Conservation (phyloP, 768 basidiomycete genomes). For the Lactarius deliciosus region DNA sequence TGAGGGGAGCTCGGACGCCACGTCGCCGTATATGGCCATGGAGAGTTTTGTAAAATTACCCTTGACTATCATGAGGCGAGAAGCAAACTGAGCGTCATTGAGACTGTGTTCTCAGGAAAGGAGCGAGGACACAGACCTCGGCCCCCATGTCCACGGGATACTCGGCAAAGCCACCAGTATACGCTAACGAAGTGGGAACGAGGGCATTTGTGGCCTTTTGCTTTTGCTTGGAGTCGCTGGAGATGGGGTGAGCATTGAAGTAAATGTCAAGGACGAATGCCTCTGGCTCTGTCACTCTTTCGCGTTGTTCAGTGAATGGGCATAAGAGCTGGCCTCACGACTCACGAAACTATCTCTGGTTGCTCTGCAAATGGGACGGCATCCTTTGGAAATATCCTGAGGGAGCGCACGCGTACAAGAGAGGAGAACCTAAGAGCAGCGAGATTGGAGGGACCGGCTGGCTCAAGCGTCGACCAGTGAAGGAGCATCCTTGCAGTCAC, state of each 20-base stretch:
- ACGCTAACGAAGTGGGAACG: slow-evolving; percentile 68
- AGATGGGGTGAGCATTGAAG: slow-evolving; percentile 65
- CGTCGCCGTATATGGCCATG: slow-evolving; percentile 58
- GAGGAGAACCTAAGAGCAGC: slow-evolving; percentile 71
- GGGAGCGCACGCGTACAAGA: slow-evolving; percentile 63
- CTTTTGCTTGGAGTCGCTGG: slow-evolving; percentile 51
- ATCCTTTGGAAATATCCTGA: slow-evolving; percentile 69
- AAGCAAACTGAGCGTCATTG: slow-evolving; percentile 51
- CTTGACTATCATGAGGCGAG: slow-evolving; percentile 77
- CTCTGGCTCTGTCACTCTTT: slow-evolving; percentile 66
- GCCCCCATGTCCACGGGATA: slow-evolving; percentile 67
- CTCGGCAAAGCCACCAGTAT: slow-evolving; percentile 65
- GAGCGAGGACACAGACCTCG: slow-evolving; percentile 49
- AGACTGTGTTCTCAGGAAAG: slow-evolving; percentile 11
- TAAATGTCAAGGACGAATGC: slow-evolving; percentile 74
- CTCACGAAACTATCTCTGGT: slow-evolving; percentile 64
- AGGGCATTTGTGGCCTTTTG: slow-evolving; percentile 68
- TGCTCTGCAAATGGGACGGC: slow-evolving; percentile 58
- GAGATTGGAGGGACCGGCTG: slow-evolving; percentile 54
- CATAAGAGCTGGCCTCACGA: slow-evolving; percentile 12
- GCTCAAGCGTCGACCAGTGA: slow-evolving; percentile 65
- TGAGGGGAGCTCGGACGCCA: slow-evolving; percentile 47
- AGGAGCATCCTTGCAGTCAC: slow-evolving; percentile 38
- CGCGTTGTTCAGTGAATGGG: not conserved
- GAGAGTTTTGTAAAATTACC: slow-evolving; percentile 70